Conservation (phyloP, 2,329 filamentous ascomycete genomes). For the Scortechinia acanthostroma region DNA sequence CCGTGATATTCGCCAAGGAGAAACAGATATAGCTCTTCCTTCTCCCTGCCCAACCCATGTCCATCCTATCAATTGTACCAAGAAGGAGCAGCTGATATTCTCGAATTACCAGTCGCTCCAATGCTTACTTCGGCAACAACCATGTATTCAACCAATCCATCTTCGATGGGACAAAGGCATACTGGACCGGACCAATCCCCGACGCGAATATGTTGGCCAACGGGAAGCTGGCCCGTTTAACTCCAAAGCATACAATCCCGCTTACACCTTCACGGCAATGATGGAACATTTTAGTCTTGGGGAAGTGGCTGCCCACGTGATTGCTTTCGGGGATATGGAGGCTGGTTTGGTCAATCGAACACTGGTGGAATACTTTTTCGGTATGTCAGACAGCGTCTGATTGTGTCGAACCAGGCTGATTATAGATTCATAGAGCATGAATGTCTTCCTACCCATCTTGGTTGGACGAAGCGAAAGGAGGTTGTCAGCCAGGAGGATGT, state of each 20-base stretch:
- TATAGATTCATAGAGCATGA: slow-evolving; percentile 25
- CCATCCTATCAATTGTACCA: no score
- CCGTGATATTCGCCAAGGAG: slow-evolving; percentile 6
- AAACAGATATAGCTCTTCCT: slow-evolving; percentile 4
- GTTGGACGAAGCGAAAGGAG: slow-evolving; percentile 19
- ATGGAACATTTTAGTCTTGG: slow-evolving; percentile 37
- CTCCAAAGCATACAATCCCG: slow-evolving; percentile 36
- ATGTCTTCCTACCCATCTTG: slow-evolving; percentile 25
- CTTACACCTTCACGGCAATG: slow-evolving; percentile 31
- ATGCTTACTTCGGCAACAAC: slow-evolving; percentile 40
- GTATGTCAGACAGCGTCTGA: slow-evolving; percentile 15
- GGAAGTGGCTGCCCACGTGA: slow-evolving; percentile 38
- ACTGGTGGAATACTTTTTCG: slow-evolving; percentile 34
- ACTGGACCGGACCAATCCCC: slow-evolving; percentile 33
- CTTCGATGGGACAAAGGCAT: slow-evolving; percentile 33
- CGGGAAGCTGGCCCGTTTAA: slow-evolving; percentile 31
- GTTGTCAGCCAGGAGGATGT: neutral
- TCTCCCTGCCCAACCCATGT: no score
- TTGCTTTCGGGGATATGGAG: slow-evolving; percentile 35
- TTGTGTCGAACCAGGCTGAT: neutral
- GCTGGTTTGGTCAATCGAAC: slow-evolving; percentile 25
- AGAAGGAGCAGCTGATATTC: neutral
- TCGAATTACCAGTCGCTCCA: slow-evolving; percentile 37
- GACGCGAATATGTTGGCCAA: slow-evolving; percentile 32
- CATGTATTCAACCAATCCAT: slow-evolving; percentile 41